Evolutionary conservation across 495 filamentous ascomycete species (phyloP), one percentile per base, ranked within the genome.

Genomic region (Trypethelium eluteriae): DNA sequence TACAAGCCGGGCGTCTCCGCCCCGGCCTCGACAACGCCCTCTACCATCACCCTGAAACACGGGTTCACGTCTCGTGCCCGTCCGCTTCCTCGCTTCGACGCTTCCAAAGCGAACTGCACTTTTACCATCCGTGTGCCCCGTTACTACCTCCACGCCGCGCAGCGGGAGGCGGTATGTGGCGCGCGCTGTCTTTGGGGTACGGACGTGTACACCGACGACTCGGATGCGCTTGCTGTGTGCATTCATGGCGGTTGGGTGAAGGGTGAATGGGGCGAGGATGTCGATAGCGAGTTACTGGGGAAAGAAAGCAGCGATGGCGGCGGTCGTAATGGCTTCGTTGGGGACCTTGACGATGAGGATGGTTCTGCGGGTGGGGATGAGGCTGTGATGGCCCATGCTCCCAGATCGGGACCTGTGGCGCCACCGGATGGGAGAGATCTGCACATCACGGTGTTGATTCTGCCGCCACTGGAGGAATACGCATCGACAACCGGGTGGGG

Each of bases 161-260:
- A 86, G 41, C 85, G 92, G 7, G 88, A 92, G 73, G 91, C 94
- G 70, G 91, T 98, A 69, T 93, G 90, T 32, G 76, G 82, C 6
- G 82, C 88, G 14, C 84, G 89, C 53, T 87, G 89, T 2, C 76
- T 98, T 2, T 98, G 93, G 93, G 94, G 94, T 10, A 93, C 91
- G 0, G 91, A 92, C 25, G 81, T 98, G 5, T 98, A 98, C 75
- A 96, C 92, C 0, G 95, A 98, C 70, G 95, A 98, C 77, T 96
- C 92, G 0, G 95, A 98, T 73, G 84, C 92, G 4, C 82, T 98
- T 62, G 95, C 93, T 0, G 93, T 92, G 2, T 92, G 93, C 65
- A 94, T 98, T 66, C 94, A 98, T 75, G 85, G 87, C 14, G 95
- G 95, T 9, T 97, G 89, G 84, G 88, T 98, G 66, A 86, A 89